Percentiles rank a stretch among this genome's conserved stretches.
Conservation (phyloP, 306 rosid species). For the Malus asiatica region DNA sequence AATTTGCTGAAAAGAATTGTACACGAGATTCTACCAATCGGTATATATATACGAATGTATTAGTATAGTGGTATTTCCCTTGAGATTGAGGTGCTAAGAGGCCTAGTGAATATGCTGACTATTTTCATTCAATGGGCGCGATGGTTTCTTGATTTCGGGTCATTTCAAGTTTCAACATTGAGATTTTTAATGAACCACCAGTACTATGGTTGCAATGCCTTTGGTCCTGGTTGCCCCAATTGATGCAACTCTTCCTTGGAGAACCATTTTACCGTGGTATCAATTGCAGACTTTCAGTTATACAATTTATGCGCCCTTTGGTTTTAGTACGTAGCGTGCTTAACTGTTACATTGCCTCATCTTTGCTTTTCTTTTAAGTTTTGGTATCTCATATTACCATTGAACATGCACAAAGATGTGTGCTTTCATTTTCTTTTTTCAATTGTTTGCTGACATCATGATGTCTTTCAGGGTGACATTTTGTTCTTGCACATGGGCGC, state of each 20-base stretch:
- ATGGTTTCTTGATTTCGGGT: not conserved
- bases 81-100: not conserved
- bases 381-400: not conserved
- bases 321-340: not conserved
- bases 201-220: not conserved
- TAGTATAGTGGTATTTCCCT: not conserved
- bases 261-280: not conserved
- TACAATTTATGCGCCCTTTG: not conserved
- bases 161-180: not conserved
- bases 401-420: not conserved
- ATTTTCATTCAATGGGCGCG: not conserved
- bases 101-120: not conserved
- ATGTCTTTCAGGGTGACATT: conserved; percentile 55
- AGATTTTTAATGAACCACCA: not conserved
- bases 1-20: not conserved
- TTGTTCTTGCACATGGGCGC: conserved; percentile 54
- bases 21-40: not conserved
- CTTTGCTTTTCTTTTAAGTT: not conserved
- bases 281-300: not conserved
- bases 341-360: not conserved
- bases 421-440: not conserved
- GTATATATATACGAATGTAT: not conserved
- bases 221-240: not conserved
- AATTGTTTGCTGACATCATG: not conserved
- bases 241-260: not conserved